These are phyloP conservation scores for Pestalotiopsis sp. DNA, from an alignment of 2,329 filamentous ascomycete genomes.

Conservation along the genomic window DNA sequence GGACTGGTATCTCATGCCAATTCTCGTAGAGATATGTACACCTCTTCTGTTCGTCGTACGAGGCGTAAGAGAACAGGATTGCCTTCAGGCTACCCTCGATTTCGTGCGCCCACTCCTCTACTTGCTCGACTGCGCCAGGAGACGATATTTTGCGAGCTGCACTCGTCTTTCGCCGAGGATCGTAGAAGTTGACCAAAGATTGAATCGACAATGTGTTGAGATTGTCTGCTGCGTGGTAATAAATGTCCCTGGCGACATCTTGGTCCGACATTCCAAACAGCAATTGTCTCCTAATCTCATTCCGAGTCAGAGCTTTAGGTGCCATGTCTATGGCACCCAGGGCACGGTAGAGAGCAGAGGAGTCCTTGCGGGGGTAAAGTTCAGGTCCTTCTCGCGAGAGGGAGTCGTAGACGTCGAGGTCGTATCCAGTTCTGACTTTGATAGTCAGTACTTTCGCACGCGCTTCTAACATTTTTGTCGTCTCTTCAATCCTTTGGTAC, in stretches of 20 bases:
- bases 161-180: slow-evolving; percentile 1
- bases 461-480: slow-evolving; percentile 17
- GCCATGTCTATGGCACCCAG: slow-evolving; percentile 22
- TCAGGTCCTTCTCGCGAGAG: slow-evolving; percentile 17
- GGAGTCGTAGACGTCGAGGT: slow-evolving; percentile 21
- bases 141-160: slow-evolving; percentile 1
- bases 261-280: slow-evolving; percentile 24
- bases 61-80: slow-evolving; percentile 25
- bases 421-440: slow-evolving; percentile 23
- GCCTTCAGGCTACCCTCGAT: slow-evolving; percentile 19
- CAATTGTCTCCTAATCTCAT: slow-evolving; percentile 22
- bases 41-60: slow-evolving; percentile 14
- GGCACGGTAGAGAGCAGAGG: slow-evolving; percentile 22
- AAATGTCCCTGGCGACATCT: slow-evolving; percentile 19
- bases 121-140: neutral
- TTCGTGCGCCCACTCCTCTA: slow-evolving; percentile 1
- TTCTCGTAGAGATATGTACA: slow-evolving; percentile 15
- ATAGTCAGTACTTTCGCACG: slow-evolving; percentile 23
- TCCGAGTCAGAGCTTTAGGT: slow-evolving; percentile 15
- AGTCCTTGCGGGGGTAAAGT: slow-evolving; percentile 12
- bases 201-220: slow-evolving; percentile 22
- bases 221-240: slow-evolving; percentile 17
- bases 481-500: slow-evolving; percentile 21
- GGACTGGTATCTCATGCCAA: slow-evolving; percentile 7
- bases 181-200: slow-evolving; percentile 22